Percentiles rank a stretch among this genome's conserved stretches.
Conservation (phyloP, 805 yeast species). For the Metschnikowia vanudenii region DNA sequence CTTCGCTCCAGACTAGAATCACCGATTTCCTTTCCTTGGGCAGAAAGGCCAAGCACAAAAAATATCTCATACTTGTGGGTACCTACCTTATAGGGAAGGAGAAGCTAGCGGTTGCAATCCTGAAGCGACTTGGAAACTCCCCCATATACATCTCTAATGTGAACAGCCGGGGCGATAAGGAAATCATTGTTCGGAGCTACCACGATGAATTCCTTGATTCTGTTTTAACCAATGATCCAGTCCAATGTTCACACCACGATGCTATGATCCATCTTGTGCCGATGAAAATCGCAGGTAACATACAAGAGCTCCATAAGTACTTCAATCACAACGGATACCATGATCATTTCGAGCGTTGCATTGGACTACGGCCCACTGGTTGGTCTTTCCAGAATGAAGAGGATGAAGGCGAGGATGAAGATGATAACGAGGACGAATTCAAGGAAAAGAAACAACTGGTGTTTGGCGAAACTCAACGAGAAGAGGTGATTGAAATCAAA, state of each 20-base stretch:
- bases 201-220: constrained; percentile 41
- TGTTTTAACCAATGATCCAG: constrained; percentile 29
- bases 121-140: constrained; percentile 45
- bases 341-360: constrained; percentile 52
- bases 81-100: constrained; percentile 94
- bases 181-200: constrained; percentile 43
- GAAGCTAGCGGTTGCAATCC: constrained; percentile 67
- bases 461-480: no score
- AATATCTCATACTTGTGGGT: constrained; percentile 67
- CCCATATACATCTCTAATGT: constrained; percentile 54
- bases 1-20: constrained; percentile 35
- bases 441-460: not conserved
- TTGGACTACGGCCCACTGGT: constrained; percentile 87
- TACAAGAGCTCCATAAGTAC: constrained; percentile 47
- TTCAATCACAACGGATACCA: constrained; percentile 46
- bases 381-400: constrained; percentile 66
- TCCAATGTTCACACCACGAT: constrained; percentile 47
- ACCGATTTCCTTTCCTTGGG: constrained; percentile 32
- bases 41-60: constrained; percentile 28
- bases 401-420: no score
- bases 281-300: constrained; percentile 52
- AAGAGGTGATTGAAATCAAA: constrained; percentile 9
- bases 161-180: constrained; percentile 44
- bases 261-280: constrained; percentile 68
- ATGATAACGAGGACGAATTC: constrained; percentile 12